These are phyloP conservation scores for Plectosphaerella cucumerina DNA, from an alignment of 2,329 filamentous ascomycete genomes.

Conservation along the genomic window DNA sequence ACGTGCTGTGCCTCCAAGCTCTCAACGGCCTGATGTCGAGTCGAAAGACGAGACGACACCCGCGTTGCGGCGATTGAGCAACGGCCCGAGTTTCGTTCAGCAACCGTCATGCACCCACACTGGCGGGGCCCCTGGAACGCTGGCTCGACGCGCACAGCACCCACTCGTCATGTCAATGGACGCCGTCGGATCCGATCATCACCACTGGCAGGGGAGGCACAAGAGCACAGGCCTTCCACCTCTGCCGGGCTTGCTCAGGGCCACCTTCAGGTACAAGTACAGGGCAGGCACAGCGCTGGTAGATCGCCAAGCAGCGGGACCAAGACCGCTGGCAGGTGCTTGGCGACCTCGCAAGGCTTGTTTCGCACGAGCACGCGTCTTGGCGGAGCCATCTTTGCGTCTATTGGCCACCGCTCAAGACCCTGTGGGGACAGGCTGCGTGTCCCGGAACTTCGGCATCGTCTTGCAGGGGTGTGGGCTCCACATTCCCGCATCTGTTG, in stretches of 20 bases:
- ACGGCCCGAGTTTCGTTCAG: too few relatives aligned
- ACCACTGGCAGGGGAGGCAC: background rate
- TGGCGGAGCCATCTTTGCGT: background rate
- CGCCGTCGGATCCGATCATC: background rate
- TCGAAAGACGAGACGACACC: too few relatives aligned
- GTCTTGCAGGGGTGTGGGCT: background rate
- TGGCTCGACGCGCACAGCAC: background rate
- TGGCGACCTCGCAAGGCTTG: slow-evolving; percentile 1
- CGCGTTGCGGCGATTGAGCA: too few relatives aligned
- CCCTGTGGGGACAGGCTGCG: background rate
- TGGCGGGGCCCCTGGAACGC: background rate
- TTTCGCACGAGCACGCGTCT: background rate
- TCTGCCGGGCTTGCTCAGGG: too few relatives aligned
- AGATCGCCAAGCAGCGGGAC: slow-evolving; percentile 4
- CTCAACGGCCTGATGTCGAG: too few relatives aligned
- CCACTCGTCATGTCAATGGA: background rate
- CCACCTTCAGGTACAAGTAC: background rate
- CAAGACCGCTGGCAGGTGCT: slow-evolving; percentile 3
- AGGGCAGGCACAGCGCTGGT: background rate
- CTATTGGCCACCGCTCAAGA: background rate
- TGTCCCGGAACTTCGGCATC: background rate
- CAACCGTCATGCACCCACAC: too few relatives aligned
- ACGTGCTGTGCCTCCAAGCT: too few relatives aligned
- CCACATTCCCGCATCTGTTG: background rate
- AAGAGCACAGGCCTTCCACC: too few relatives aligned